phyloP scores from a whole-genome alignment of 2,329 filamentous ascomycete genomes.

The Zopfia rhizophila region DNA sequence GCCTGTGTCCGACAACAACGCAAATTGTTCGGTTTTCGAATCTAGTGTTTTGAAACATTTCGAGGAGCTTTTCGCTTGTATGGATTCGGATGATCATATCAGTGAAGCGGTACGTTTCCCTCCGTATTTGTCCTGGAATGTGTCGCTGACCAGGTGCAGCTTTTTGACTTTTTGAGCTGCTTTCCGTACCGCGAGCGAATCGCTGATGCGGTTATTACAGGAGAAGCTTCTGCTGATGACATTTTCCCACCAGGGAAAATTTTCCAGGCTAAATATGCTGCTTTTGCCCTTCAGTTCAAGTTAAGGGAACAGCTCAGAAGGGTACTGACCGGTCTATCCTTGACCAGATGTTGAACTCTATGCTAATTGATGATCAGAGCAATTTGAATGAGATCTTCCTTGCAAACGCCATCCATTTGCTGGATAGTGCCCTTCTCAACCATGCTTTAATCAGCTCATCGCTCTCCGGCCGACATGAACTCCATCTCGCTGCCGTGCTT shows the following conservation, averaged over 20 bases:
- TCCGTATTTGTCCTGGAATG: background rate
- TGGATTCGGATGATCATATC: conserved; percentile 73
- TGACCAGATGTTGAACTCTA: background rate
- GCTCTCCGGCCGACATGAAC: conserved; percentile 29
- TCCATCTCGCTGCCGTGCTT: conserved; percentile 40
- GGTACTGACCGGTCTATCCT: conserved; percentile 26
- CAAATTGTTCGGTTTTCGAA: conserved; percentile 68
- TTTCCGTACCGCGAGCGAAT: conserved; percentile 45
- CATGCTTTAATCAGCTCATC: conserved; percentile 34
- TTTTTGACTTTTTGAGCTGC: conserved; percentile 47
- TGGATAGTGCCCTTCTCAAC: conserved; percentile 44
- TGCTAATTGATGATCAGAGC: conserved; percentile 34
- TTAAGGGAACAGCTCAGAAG: conserved; percentile 44
- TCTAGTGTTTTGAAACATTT: conserved; percentile 84
- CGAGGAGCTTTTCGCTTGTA: conserved; percentile 81
- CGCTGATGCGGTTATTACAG: conserved; percentile 37
- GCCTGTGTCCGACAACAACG: conserved; percentile 24
- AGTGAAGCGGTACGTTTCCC: conserved; percentile 40
- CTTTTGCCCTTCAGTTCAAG: conserved; percentile 39
- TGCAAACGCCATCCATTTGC: conserved; percentile 40
- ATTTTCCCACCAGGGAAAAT: conserved; percentile 49
- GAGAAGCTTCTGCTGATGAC: conserved; percentile 29
- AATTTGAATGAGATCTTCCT: conserved; percentile 44
- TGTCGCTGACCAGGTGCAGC: conserved; percentile 30
- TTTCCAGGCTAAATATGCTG: conserved; percentile 48